Evolutionary conservation across 371 early-diverging fungal species (phyloP), one percentile per base, ranked within the genome.

Genomic region (Syncephalis plumigaleata): DNA sequence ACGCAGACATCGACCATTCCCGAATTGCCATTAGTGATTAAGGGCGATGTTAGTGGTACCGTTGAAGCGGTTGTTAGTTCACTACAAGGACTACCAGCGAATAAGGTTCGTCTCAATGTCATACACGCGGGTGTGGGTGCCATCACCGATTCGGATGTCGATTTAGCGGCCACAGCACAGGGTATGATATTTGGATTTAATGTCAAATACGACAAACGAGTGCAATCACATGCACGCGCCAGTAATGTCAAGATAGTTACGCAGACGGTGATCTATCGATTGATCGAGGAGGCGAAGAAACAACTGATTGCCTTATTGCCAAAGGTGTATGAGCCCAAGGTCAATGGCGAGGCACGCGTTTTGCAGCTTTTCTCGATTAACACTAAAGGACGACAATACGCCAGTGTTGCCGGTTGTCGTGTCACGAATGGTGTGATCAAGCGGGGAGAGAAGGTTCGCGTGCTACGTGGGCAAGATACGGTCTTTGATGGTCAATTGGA

Each of bases 31-130:
- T 54, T 60, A 53, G 51, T 63, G 4, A 52, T 63, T 11, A 54
- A 70, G 75, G 88, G 83, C 45, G 97, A 96, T 60, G 96, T 96
- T 2, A 82, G 84, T 45, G 97, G 97, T 20, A 88, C 95, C 2
- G 72, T 88, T 8, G 97, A 95, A 58, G 94, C 97, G 0, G 71
- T 96, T 3, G 68, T 73, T 1, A 79, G 80, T 45, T 75, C 81
- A n/a, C 59, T 96, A 13, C 53, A 66, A 39, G 75, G 76, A 3
- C 57, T 96, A 17, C 87, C 89, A 1, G 72, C 67, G 24, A 76
- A 83, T 54, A 81, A 90, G 52, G 81, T 87, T 51, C 56, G 67
- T 8, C 68, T 78, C 44, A 73, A 76, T 22, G 76, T 93, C 8
- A 71, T 92, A 13, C 64, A 67, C 43, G 67, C 75, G 13, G 83